A percentile compares a stretch with the other conserved stretches of the same genome.
Evolutionary conservation across 768 basidiomycete genomes (phyloP).

Genomic region (Macrolepiota albuminosa): DNA sequence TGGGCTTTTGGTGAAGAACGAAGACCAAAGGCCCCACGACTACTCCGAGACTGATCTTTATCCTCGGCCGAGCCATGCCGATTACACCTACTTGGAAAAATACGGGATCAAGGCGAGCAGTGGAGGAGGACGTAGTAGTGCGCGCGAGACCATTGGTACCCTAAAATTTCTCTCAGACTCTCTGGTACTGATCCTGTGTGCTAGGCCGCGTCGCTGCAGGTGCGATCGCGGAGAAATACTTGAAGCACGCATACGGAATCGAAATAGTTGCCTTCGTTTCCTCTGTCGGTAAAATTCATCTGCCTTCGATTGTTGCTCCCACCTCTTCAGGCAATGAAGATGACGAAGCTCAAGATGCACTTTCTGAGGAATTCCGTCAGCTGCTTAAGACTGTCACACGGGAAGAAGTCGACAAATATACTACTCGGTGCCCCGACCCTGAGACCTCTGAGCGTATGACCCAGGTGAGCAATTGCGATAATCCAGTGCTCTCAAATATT

Average conservation of each 20-base stretch:
- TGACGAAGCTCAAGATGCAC: slow-evolving; percentile 64
- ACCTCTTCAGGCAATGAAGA: slow-evolving; percentile 39
- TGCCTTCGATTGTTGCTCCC: slow-evolving; percentile 51
- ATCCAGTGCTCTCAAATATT: slow-evolving; percentile 1
- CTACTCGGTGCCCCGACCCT: slow-evolving; percentile 85
- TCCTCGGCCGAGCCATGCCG: slow-evolving; percentile 96
- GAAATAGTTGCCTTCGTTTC: slow-evolving; percentile 98
- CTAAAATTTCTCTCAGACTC: slow-evolving; percentile 1
- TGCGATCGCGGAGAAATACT: slow-evolving; percentile 95
- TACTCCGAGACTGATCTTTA: slow-evolving; percentile 98
- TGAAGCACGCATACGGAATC: slow-evolving; percentile 80
- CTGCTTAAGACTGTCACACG: slow-evolving; percentile 78
- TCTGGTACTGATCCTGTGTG: slow-evolving; percentile 5
- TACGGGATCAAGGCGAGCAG: slow-evolving; percentile 97
- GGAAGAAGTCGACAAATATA: slow-evolving; percentile 81
- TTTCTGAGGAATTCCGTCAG: slow-evolving; percentile 78
- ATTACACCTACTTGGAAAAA: slow-evolving; percentile 96
- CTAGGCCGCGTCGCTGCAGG: slow-evolving; percentile 94
- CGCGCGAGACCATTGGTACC: slow-evolving; percentile 92
- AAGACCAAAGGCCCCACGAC: slow-evolving; percentile 97
- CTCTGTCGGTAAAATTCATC: slow-evolving; percentile 88
- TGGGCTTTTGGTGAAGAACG: slow-evolving; percentile 93
- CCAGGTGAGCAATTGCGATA: slow-evolving; percentile 41
- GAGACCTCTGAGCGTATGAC: slow-evolving; percentile 91
- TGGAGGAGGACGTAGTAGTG: slow-evolving; percentile 92